Evolutionary conservation across 2,329 filamentous ascomycete genomes (phyloP).

Genomic region (Trichophyton mentagrophytes): DNA sequence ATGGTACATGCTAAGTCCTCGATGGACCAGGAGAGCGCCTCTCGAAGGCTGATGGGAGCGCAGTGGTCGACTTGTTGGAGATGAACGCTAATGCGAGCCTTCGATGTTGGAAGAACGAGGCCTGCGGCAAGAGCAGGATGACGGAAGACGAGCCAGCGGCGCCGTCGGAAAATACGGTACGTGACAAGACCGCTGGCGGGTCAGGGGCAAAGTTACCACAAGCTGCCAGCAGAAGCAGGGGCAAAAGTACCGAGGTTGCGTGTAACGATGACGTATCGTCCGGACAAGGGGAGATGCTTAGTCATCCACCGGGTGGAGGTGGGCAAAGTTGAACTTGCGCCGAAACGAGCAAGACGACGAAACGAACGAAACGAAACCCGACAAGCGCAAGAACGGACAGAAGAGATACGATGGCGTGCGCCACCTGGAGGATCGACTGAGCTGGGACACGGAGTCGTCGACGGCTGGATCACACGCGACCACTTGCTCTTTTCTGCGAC

Average conservation of each 20-base stretch:
- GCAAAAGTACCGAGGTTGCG: not conserved
- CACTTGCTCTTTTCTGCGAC: not conserved
- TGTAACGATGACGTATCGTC: not conserved
- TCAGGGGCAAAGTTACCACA: not conserved
- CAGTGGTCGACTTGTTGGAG: not conserved
- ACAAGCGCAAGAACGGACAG: too few relatives aligned
- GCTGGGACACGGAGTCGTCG: not conserved
- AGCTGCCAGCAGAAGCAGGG: too few relatives aligned
- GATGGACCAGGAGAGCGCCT: not conserved
- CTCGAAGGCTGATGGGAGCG: not conserved
- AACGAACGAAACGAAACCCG: not conserved
- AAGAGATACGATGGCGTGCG: not conserved
- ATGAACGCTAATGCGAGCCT: not conserved
- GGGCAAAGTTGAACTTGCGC: too few relatives aligned
- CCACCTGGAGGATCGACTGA: not conserved
- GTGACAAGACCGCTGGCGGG: not conserved
- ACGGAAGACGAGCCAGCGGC: not conserved
- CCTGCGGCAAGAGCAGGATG: not conserved
- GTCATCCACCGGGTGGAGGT: too few relatives aligned
- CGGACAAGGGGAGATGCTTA: not conserved
- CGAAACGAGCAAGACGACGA: not conserved
- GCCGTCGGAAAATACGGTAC: not conserved
- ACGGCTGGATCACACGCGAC: not conserved
- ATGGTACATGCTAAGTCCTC: constrained; percentile 2
- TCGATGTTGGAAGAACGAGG: not conserved